A percentile compares a stretch with the other conserved stretches of the same genome.
phyloP scores from a whole-genome alignment of 768 basidiomycete genomes.

The Suillus lakei region DNA sequence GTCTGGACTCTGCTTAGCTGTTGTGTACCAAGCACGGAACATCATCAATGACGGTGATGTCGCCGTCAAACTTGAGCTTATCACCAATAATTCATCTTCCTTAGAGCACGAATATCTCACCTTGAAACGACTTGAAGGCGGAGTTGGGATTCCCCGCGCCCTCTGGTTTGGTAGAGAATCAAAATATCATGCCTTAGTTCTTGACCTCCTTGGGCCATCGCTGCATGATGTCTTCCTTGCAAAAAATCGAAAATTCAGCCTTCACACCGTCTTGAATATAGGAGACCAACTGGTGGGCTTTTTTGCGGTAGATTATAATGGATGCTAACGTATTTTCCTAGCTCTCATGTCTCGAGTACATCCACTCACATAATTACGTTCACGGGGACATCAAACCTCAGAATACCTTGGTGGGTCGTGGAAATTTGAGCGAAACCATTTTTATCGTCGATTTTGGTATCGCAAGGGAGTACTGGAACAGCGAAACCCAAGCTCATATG shows the following conservation, averaged over 20 bases:
- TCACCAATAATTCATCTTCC: neutral
- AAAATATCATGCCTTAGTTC: slow-evolving; percentile 2
- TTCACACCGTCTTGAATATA: neutral
- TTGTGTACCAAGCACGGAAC: neutral
- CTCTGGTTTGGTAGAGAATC: slow-evolving; percentile 7
- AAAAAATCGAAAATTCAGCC: neutral
- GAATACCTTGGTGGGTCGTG: slow-evolving; percentile 1
- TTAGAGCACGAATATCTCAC: slow-evolving; percentile 1
- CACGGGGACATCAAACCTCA: slow-evolving; percentile 6
- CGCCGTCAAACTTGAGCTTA: slow-evolving; percentile 11
- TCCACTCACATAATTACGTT: neutral
- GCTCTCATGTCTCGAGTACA: neutral
- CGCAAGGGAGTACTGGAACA: neutral
- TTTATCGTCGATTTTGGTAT: slow-evolving; percentile 3
- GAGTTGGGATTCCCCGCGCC: neutral
- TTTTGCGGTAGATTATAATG: neutral
- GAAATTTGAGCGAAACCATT: neutral
- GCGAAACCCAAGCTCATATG: neutral
- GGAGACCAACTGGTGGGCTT: slow-evolving; percentile 10
- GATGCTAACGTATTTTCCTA: neutral
- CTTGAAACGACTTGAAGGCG: slow-evolving; percentile 1
- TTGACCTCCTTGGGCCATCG: slow-evolving; percentile 8
- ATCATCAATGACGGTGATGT: neutral
- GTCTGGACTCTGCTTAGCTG: no score
- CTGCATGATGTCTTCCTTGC: slow-evolving; percentile 2